Conservation (phyloP, 129 eudicot genomes). For the sunflower (Helianthus annuus) region DNA sequence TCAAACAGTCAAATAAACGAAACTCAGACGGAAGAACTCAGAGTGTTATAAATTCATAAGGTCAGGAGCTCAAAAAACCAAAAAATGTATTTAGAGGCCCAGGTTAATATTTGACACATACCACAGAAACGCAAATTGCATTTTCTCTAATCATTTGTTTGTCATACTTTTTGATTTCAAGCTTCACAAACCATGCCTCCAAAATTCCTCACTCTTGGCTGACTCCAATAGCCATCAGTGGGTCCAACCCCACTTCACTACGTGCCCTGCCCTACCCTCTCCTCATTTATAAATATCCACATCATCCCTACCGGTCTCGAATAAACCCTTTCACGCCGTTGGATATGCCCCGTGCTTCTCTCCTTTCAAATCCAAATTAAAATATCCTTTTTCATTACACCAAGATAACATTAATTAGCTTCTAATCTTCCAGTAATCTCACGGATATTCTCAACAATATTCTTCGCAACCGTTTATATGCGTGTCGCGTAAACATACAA, state of each 20-base stretch:
- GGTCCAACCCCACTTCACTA: conserved; percentile 30
- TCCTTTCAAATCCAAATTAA: conserved; percentile 12
- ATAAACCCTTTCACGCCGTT: conserved; percentile 20
- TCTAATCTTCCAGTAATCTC: conserved; percentile 1
- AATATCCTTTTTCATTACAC: conserved; percentile 14
- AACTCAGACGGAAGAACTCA: too few species aligned
- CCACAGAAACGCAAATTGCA: too few species aligned
- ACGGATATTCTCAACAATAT: conserved; percentile 34
- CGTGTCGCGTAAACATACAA: conserved; percentile 3
- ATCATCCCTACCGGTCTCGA: not conserved
- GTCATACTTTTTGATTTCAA: not conserved
- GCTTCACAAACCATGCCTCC: not conserved
- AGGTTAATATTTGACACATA: too few species aligned
- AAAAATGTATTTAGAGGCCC: too few species aligned
- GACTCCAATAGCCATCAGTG: conserved; percentile 33
- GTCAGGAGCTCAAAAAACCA: too few species aligned
- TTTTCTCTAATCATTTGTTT: not conserved
- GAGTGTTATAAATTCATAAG: too few species aligned
- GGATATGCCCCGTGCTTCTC: conserved; percentile 27
- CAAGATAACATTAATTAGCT: conserved; percentile 30
- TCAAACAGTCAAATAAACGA: too few species aligned
- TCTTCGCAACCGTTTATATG: conserved; percentile 13
- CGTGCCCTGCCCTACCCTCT: conserved; percentile 29
- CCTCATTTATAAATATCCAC: conserved; percentile 33
- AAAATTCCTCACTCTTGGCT: conserved; percentile 35